phyloP scores from a whole-genome alignment of 495 filamentous ascomycete genomes.

The Penicillium taxi region DNA sequence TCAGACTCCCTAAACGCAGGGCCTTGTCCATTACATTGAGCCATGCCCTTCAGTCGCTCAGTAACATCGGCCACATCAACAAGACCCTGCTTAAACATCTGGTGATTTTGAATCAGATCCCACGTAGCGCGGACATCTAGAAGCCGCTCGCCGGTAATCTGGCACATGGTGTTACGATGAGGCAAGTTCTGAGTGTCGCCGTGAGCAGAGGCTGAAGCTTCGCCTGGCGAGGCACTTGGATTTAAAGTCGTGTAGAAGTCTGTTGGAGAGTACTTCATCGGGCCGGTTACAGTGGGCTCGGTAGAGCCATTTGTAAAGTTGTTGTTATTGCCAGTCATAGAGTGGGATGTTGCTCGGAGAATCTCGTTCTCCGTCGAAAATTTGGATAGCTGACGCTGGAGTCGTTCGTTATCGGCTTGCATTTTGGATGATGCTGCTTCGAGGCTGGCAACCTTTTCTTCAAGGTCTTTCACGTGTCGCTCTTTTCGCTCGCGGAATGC shows the following conservation, averaged over 20 bases:
- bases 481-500: constrained; percentile 97
- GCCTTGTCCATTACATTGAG: constrained; percentile 85
- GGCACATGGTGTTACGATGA: constrained; percentile 61
- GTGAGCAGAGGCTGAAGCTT: constrained; percentile 13
- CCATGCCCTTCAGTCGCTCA: constrained; percentile 61
- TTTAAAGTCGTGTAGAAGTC: constrained; percentile 50
- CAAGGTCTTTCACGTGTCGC: constrained; percentile 83
- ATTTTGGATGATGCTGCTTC: constrained; percentile 50
- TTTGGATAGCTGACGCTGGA: constrained; percentile 73
- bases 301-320: constrained; percentile 16
- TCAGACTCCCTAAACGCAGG: constrained; percentile 79
- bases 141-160: constrained; percentile 61
- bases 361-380: constrained; percentile 89
- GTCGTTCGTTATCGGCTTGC: constrained; percentile 69
- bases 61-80: constrained; percentile 77
- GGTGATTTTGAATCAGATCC: constrained; percentile 83
- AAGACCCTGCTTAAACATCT: constrained; percentile 67
- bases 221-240: constrained; percentile 24
- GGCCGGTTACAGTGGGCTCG: constrained; percentile 45
- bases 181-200: neutral
- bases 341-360: constrained; percentile 62
- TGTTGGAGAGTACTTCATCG: constrained; percentile 64
- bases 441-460: constrained; percentile 71
- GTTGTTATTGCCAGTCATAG: constrained; percentile 16
- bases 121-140: constrained; percentile 77